A percentile compares a stretch with the other conserved stretches of the same genome.
Conservation (phyloP, 257 asterid species). For the Plantago major region DNA sequence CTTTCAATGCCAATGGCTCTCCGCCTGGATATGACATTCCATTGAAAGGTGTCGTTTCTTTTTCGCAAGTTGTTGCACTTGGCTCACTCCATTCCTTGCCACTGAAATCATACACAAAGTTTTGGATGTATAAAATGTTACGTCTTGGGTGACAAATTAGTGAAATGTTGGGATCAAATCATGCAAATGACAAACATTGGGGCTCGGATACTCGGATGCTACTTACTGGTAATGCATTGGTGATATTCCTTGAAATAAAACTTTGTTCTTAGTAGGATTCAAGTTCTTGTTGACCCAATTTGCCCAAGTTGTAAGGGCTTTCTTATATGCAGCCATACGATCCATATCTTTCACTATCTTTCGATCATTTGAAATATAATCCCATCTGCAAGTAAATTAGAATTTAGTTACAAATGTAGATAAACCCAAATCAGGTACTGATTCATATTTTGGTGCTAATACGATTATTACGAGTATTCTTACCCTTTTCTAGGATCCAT, state of each 20-base stretch:
- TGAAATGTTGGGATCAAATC: no score
- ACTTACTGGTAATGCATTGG: constrained; percentile 49
- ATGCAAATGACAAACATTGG: no score
- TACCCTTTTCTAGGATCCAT: no score
- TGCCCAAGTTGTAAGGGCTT: constrained; percentile 55
- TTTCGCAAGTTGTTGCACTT: constrained; percentile 26
- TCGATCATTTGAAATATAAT: constrained; percentile 38
- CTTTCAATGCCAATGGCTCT: constrained; percentile 21
- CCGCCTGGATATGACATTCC: constrained; percentile 37
- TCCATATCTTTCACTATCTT: constrained; percentile 42
- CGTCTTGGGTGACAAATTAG: no score
- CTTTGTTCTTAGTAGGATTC: constrained; percentile 37
- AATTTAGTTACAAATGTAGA: no score
- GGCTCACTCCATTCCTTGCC: constrained; percentile 18
- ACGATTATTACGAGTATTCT: no score
- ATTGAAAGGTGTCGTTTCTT: constrained; percentile 27
- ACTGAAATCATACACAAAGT: no score
- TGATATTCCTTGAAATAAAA: constrained; percentile 60
- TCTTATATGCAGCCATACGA: constrained; percentile 40
- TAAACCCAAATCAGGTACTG: no score
- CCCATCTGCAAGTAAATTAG: no score
- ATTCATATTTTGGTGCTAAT: no score
- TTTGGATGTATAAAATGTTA: no score
- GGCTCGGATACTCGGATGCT: no score
- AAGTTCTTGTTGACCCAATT: constrained; percentile 49